Evolutionary conservation across 192 early-diverging fungal species (phyloP).

Genomic region (Entophlyctis helioformis): DNA sequence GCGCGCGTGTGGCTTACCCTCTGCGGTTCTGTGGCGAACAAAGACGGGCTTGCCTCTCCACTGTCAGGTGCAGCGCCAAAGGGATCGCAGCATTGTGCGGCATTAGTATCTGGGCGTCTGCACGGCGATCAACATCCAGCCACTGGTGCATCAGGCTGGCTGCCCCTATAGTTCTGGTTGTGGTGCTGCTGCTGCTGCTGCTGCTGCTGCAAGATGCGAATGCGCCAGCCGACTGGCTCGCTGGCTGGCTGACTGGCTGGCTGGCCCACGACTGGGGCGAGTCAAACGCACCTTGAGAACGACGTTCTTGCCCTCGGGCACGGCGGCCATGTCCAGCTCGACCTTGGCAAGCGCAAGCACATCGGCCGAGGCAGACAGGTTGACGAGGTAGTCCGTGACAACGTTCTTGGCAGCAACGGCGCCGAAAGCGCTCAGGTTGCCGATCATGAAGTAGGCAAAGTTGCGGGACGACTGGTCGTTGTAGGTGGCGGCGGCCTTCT

Average conservation of each 20-base stretch:
- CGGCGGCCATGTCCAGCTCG: constrained; percentile 80
- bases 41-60: constrained; percentile 99
- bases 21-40: constrained; percentile 88
- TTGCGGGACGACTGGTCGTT: constrained; percentile 22
- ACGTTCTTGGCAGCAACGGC: constrained; percentile 82
- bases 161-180: no score
- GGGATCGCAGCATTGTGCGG: no score
- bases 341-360: constrained; percentile 96
- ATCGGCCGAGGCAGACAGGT: constrained; percentile 94
- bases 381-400: constrained; percentile 69
- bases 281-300: constrained; percentile 62
- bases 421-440: constrained; percentile 69
- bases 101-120: no score
- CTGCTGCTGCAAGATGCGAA: no score
- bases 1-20: constrained; percentile 9
- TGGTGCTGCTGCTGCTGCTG: no score
- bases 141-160: no score
- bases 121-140: no score
- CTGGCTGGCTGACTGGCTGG: no score
- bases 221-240: no score
- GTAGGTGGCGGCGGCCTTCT: constrained; percentile 8
- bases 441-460: constrained; percentile 91
- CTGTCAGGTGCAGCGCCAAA: constrained; percentile 17
- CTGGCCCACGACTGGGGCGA: no score
- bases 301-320: constrained; percentile 95